Base-by-base conservation (phyloP, 441 rosid genomes). In the Metrosideros polymorpha region DNA sequence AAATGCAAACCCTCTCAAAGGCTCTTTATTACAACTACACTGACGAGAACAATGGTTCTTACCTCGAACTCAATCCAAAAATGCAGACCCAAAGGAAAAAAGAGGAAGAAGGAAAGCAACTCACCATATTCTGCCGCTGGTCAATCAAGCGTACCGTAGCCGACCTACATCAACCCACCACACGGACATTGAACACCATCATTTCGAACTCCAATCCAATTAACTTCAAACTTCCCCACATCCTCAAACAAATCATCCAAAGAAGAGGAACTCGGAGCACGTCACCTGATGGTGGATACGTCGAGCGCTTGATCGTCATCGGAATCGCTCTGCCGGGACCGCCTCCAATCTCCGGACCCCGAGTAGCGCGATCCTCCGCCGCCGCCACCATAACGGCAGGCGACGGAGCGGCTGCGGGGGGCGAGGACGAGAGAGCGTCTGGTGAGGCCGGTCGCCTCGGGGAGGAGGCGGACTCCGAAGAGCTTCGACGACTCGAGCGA, bases 71-170 rank as follows among this genome's bases (percentile, higher is more conserved):
- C 32, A 84, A 49, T 85, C 45, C 84, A 83, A 71, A 71, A 52
- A 30, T 55, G 45, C 63, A 92, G 88, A 52, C 77, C 75, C 15
- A 57, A 85, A 13, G 47, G 12, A 52, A 27, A 14, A 32, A 17
- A 24, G 84, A 83, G 63, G 42, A 25, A 24, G 57, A 79, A 49
- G 59, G 55, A 53, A 30, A 49, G 12, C 30, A 6, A 87, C 95
- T 86, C 84, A 97, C 99, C 98, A 97, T 95, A 88, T 93, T 93
- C 79, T 97, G 98, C 89, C 93, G 66, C 84, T 87, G 91, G 86
- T 95, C 98, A 71, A 97, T 95, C 22, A 97, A 95, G 89, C 99
- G 94, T 87, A 97, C 99, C 45, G 92, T 87, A 89, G 89, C 89
- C 52, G 99, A 96, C 94, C 99, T 97, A 88, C 71, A 76, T 84